These are phyloP conservation scores for Ustilago loliicola DNA, from an alignment of 1,284 basidiomycete genomes.

Conservation along the genomic window DNA sequence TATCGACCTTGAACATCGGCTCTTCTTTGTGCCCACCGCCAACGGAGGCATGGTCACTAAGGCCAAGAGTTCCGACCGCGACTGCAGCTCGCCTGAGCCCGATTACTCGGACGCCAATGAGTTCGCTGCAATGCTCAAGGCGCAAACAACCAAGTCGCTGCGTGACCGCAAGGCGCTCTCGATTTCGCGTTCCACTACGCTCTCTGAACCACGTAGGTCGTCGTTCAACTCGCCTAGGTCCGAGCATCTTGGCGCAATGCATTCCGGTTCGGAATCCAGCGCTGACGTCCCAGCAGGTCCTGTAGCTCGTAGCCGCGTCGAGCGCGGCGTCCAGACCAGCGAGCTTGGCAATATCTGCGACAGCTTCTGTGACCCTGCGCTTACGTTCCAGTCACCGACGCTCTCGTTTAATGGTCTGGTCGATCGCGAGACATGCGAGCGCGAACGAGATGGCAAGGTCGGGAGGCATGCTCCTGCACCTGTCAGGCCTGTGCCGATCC, in stretches of 20 bases:
- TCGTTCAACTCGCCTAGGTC: constrained; percentile 50
- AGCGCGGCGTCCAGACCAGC: neutral
- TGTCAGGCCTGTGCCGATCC: constrained; percentile 28
- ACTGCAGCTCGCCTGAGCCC: constrained; percentile 21
- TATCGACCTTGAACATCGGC: constrained; percentile 31
- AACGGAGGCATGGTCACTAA: constrained; percentile 21
- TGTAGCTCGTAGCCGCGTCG: neutral
- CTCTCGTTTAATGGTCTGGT: constrained; percentile 19
- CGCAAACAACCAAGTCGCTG: constrained; percentile 54
- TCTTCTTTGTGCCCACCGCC: constrained; percentile 48
- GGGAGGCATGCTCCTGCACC: constrained; percentile 17
- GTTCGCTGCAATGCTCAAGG: constrained; percentile 55
- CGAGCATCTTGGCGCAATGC: constrained; percentile 30
- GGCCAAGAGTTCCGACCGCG: constrained; percentile 8
- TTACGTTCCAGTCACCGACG: constrained; percentile 1
- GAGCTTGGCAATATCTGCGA: neutral
- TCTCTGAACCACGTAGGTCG: constrained; percentile 44
- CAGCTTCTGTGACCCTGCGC: neutral
- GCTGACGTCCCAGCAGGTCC: neutral
- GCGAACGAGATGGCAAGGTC: constrained; percentile 23
- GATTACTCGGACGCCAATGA: constrained; percentile 32
- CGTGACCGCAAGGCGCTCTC: constrained; percentile 45
- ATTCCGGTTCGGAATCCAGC: neutral
- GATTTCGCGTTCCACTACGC: constrained; percentile 40
- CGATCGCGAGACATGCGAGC: constrained; percentile 48